These are phyloP conservation scores for Chlamydomonas eustigma DNA, from an alignment of 139 green algal species.

Conservation along the genomic window DNA sequence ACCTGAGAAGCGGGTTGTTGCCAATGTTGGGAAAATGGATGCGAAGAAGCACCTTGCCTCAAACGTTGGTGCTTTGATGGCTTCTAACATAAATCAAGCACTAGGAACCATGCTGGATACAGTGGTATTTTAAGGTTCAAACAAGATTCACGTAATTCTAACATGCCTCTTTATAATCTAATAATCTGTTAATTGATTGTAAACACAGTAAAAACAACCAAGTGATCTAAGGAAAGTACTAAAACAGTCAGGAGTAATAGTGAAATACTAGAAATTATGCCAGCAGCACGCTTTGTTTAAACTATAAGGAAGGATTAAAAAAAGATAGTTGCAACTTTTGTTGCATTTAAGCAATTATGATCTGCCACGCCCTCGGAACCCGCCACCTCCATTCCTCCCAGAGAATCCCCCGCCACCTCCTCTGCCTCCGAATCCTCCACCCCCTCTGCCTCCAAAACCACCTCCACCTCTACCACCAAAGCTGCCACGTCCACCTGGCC, in stretches of 20 bases:
- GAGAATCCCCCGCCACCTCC: background rate
- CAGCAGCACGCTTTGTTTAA: too few relatives aligned
- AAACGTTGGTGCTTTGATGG: conserved; percentile 74
- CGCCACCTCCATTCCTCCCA: background rate
- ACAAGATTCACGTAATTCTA: too few relatives aligned
- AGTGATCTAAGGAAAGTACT: too few relatives aligned
- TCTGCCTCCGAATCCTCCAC: background rate
- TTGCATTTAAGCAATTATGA: too few relatives aligned
- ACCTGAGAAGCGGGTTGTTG: conserved; percentile 80
- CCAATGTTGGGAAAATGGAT: conserved; percentile 90
- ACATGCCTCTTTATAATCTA: too few relatives aligned
- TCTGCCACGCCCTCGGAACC: too few relatives aligned
- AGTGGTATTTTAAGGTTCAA: conserved; percentile 78
- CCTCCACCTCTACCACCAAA: conserved; percentile 24
- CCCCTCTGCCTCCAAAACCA: conserved; percentile 13
- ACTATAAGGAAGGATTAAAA: too few relatives aligned
- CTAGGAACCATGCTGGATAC: conserved; percentile 95
- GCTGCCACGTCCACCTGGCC: conserved; percentile 24
- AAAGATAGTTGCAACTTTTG: too few relatives aligned
- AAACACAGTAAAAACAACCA: too few relatives aligned
- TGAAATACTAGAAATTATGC: too few relatives aligned
- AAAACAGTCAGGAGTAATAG: too few relatives aligned
- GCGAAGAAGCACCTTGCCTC: conserved; percentile 92
- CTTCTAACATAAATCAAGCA: conserved; percentile 87
- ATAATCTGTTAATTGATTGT: too few relatives aligned